These are phyloP conservation scores for Penicillium cinerascens DNA, from an alignment of 495 filamentous ascomycete species.

Conservation along the genomic window DNA sequence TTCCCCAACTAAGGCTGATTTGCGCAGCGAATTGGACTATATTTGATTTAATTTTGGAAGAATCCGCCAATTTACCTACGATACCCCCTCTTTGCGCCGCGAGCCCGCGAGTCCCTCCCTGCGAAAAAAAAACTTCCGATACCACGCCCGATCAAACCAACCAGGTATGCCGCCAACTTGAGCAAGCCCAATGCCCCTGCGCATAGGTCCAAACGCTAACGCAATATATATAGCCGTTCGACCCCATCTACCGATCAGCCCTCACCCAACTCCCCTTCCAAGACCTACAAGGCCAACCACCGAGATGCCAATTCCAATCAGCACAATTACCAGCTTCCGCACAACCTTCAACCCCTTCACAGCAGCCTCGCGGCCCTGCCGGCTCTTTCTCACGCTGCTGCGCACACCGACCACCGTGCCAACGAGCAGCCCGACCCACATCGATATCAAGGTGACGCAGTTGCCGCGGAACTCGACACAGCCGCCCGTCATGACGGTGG, in stretches of 20 bases:
- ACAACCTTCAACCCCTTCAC: slow-evolving; percentile 92
- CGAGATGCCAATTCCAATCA: slow-evolving; percentile 69
- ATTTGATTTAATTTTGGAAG: neutral
- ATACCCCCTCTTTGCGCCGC: neutral
- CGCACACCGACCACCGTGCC: slow-evolving; percentile 59
- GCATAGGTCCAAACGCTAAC: neutral
- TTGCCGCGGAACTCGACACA: slow-evolving; percentile 60
- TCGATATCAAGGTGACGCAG: slow-evolving; percentile 67
- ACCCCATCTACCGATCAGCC: neutral
- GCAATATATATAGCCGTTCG: neutral
- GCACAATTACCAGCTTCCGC: slow-evolving; percentile 69
- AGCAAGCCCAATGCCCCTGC: neutral
- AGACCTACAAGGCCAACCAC: neutral
- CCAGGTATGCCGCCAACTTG: slow-evolving; percentile 12
- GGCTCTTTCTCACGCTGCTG: slow-evolving; percentile 83
- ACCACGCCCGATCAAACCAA: slow-evolving; percentile 1
- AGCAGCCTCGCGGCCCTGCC: slow-evolving; percentile 67
- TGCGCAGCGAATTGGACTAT: neutral
- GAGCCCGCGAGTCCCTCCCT: neutral
- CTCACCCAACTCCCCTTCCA: neutral
- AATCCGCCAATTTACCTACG: neutral
- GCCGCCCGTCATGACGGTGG: slow-evolving; percentile 55
- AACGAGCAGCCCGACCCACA: slow-evolving; percentile 67
- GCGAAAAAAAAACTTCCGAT: slow-evolving; percentile 26
- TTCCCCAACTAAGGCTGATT: neutral